Percentiles rank a stretch among this genome's conserved stretches.
Conservation (phyloP, 139 green algal genomes). For the Astrephomene gubernaculifera region DNA sequence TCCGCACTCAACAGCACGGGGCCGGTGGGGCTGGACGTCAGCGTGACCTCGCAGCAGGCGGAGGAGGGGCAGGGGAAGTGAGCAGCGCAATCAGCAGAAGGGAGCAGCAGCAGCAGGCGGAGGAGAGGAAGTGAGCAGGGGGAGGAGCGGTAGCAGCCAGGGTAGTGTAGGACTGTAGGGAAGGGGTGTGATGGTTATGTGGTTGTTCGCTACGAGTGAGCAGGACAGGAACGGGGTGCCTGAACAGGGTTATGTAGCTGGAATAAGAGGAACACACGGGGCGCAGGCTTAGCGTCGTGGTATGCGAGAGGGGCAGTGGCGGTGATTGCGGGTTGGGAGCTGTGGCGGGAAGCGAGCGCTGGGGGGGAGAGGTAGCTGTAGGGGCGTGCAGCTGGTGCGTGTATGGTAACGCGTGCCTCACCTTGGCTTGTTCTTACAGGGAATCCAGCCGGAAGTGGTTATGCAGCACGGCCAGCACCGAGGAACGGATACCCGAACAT, state of each 20-base stretch:
- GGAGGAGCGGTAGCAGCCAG: not conserved
- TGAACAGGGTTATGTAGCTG: constrained; percentile 28
- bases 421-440: too few species aligned
- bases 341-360: too few species aligned
- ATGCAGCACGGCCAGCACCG: too few species aligned
- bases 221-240: not conserved
- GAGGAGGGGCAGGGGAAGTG: not conserved
- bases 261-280: too few species aligned
- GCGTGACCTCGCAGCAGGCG: constrained; percentile 15
- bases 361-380: too few species aligned
- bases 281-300: too few species aligned
- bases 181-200: not conserved
- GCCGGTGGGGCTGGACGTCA: constrained; percentile 27
- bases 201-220: not conserved
- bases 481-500: too few species aligned
- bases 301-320: too few species aligned
- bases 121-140: not conserved
- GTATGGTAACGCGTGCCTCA: too few species aligned
- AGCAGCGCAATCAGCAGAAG: not conserved
- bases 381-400: too few species aligned
- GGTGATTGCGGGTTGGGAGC: too few species aligned
- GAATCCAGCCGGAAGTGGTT: too few species aligned
- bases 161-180: not conserved
- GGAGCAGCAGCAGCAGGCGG: not conserved
- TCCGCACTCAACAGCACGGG: not conserved